phyloP scores from a whole-genome alignment of 371 early-diverging fungal species.

The Mortierella polycephala region DNA sequence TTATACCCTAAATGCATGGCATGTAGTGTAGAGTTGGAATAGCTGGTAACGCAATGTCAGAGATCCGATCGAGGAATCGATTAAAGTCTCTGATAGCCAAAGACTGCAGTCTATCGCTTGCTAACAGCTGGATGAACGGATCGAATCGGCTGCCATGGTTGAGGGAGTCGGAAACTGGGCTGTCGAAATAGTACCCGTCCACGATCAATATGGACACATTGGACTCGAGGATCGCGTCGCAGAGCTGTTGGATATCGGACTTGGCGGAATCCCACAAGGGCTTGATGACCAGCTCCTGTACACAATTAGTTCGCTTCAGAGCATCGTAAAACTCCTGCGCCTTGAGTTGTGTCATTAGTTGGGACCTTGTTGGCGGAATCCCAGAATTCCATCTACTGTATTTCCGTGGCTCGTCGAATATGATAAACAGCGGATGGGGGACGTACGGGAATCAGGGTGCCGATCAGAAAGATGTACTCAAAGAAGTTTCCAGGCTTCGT shows the following conservation, averaged over 20 bases:
- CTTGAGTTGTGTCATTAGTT: background rate
- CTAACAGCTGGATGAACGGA: background rate
- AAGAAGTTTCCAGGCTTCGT: too few relatives aligned
- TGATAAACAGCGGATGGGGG: too few relatives aligned
- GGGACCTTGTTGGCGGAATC: too few relatives aligned
- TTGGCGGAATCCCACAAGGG: background rate
- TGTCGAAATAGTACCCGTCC: background rate
- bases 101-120: background rate
- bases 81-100: background rate
- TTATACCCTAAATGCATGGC: too few relatives aligned
- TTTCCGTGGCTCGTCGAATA: too few relatives aligned
- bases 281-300: background rate
- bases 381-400: too few relatives aligned
- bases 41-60: background rate
- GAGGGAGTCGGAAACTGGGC: background rate
- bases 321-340: constrained; percentile 1
- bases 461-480: too few relatives aligned
- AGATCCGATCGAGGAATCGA: background rate
- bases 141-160: constrained; percentile 3
- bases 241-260: background rate
- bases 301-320: background rate
- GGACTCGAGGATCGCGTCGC: background rate
- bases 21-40: background rate
- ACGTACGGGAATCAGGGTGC: too few relatives aligned
- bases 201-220: background rate